Conservation (phyloP, 2,329 filamentous ascomycete genomes). For the Trichoderma guizhouense region DNA sequence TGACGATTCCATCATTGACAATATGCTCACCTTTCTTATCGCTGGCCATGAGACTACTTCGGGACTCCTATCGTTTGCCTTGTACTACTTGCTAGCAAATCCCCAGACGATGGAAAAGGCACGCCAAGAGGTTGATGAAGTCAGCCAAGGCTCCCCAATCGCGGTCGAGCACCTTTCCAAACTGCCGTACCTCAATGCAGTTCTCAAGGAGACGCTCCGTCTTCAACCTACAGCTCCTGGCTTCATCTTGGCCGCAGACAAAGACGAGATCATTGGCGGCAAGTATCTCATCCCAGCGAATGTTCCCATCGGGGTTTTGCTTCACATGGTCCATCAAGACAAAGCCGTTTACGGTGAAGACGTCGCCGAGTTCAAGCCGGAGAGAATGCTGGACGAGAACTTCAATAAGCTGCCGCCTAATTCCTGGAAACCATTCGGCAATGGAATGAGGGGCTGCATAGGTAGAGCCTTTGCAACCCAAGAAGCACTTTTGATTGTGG, state of each 20-base stretch:
- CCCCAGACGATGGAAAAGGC: slow-evolving; percentile 54
- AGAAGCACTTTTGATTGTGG: slow-evolving; percentile 41
- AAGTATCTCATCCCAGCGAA: slow-evolving; percentile 50
- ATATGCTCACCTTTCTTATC: slow-evolving; percentile 68
- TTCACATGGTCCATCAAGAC: slow-evolving; percentile 52
- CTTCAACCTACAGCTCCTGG: slow-evolving; percentile 28
- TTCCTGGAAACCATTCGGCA: slow-evolving; percentile 53
- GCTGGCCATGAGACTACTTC: slow-evolving; percentile 65
- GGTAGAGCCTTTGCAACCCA: slow-evolving; percentile 54
- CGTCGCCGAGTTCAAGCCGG: slow-evolving; percentile 55
- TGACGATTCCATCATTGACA: slow-evolving; percentile 59
- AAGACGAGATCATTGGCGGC: slow-evolving; percentile 47
- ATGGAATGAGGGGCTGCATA: slow-evolving; percentile 50
- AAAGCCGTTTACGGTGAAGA: slow-evolving; percentile 55
- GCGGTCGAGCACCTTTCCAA: slow-evolving; percentile 57
- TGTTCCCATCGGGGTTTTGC: slow-evolving; percentile 42
- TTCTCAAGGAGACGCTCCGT: slow-evolving; percentile 54
- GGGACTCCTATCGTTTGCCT: slow-evolving; percentile 58
- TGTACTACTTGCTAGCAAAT: slow-evolving; percentile 58
- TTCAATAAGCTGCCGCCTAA: slow-evolving; percentile 39
- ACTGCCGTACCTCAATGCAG: slow-evolving; percentile 60
- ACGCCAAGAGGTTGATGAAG: slow-evolving; percentile 59
- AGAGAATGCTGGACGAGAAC: slow-evolving; percentile 58
- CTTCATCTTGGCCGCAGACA: slow-evolving; percentile 30
- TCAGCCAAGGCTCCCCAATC: slow-evolving; percentile 54